A percentile compares a stretch with the other conserved stretches of the same genome.
Evolutionary conservation across 169 alveolate species (phyloP).

Genomic region (Theileria annulata): DNA sequence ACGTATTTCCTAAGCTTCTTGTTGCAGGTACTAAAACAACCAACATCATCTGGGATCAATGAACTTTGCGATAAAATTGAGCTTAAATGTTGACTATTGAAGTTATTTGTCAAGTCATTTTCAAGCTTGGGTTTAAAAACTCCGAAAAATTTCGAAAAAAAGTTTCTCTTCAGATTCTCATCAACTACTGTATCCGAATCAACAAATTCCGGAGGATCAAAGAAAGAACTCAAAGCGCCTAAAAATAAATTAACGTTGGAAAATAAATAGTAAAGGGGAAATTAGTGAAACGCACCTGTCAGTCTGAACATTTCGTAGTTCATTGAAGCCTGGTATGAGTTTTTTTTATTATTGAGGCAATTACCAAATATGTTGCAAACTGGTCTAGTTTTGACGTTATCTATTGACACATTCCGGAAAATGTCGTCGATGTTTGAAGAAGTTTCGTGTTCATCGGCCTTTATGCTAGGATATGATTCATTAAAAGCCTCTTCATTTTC

Average conservation of each 20-base stretch:
- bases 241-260: neutral
- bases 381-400: neutral
- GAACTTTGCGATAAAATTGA: constrained; percentile 8
- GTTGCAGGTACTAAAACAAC: constrained; percentile 7
- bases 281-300: no score
- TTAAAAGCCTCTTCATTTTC: no score
- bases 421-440: neutral
- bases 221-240: neutral
- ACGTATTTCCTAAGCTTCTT: constrained; percentile 1
- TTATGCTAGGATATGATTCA: neutral
- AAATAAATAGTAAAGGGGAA: no score
- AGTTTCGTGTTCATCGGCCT: neutral
- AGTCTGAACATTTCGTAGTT: no score
- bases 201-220: constrained; percentile 2
- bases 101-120: neutral
- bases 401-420: neutral
- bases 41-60: neutral
- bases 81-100: neutral
- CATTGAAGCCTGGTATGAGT: no score
- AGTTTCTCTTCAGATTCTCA: neutral
- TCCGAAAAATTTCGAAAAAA: neutral
- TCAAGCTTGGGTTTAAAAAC: neutral
- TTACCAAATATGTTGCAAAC: constrained; percentile 12
- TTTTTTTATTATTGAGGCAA: neutral
- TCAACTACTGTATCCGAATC: neutral